Conservation (phyloP, 345 rosid species). For the Hibiscus syriacus region DNA sequence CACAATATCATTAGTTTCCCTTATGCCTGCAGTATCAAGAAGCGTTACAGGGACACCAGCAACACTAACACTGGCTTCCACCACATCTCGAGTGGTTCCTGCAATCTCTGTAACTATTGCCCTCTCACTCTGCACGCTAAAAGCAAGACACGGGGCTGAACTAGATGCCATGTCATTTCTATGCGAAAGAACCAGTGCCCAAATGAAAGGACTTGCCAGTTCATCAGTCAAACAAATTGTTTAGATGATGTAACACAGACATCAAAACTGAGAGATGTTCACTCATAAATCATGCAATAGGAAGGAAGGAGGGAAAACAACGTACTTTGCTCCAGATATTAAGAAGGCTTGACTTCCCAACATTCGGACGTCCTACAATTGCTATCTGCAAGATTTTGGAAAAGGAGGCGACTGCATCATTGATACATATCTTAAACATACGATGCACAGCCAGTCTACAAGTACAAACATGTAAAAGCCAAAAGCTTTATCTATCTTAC, state of each 20-base stretch:
- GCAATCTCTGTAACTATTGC: slow-evolving; percentile 95
- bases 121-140: slow-evolving; percentile 98
- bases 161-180: slow-evolving; percentile 1
- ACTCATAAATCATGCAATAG: neutral
- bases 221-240: neutral
- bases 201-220: neutral
- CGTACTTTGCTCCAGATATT: slow-evolving; percentile 97
- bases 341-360: slow-evolving; percentile 89
- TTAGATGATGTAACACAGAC: neutral
- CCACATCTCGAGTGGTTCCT: slow-evolving; percentile 86
- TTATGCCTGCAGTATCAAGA: slow-evolving; percentile 95
- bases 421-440: slow-evolving; percentile 1
- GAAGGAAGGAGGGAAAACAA: neutral
- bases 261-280: neutral
- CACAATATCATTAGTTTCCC: slow-evolving; percentile 73
- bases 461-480: neutral
- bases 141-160: slow-evolving; percentile 24
- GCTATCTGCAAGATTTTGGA: slow-evolving; percentile 50
- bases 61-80: slow-evolving; percentile 73
- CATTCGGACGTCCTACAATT: slow-evolving; percentile 88
- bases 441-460: neutral
- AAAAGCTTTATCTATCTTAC: neutral
- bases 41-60: slow-evolving; percentile 76
- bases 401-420: neutral
- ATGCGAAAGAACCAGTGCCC: neutral